Percentiles rank a stretch among this genome's conserved stretches.
These are phyloP conservation scores for Berberis vulgaris DNA, from an alignment of 164 flowering plant genomes.

Conservation along the genomic window DNA sequence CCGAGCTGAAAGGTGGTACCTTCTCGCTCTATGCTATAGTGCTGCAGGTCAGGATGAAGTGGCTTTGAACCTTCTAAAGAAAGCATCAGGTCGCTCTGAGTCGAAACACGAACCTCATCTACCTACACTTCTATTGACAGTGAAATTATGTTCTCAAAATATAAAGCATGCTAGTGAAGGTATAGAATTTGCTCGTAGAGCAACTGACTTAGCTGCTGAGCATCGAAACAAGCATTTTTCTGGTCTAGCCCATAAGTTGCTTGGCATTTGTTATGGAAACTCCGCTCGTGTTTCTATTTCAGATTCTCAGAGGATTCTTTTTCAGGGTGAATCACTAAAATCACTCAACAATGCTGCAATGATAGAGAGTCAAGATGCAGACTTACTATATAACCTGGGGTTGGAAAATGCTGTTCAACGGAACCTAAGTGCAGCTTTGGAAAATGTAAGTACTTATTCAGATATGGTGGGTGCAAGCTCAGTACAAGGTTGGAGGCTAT, in stretches of 20 bases:
- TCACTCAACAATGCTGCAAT: conserved; percentile 41
- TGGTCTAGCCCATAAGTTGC: conserved; percentile 48
- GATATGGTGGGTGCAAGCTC: conserved; percentile 50
- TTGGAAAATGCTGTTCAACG: conserved; percentile 77
- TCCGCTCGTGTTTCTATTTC: conserved; percentile 54
- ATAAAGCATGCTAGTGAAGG: conserved; percentile 54
- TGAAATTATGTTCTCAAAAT: conserved; percentile 59
- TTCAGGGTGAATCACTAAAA: conserved; percentile 49
- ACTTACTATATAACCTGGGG: conserved; percentile 43
- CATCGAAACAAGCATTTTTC: conserved; percentile 33
- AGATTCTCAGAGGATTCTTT: conserved; percentile 42
- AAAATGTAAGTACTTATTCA: conserved; percentile 40
- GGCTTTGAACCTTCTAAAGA: conserved; percentile 69
- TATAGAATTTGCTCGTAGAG: conserved; percentile 48
- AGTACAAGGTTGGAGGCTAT: conserved; percentile 61
- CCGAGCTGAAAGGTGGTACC: conserved; percentile 78
- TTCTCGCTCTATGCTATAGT: conserved; percentile 86
- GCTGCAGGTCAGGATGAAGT: conserved; percentile 63
- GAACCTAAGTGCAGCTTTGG: conserved; percentile 57
- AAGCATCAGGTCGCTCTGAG: conserved; percentile 48
- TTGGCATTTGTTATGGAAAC: conserved; percentile 77
- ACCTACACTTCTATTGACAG: conserved; percentile 68
- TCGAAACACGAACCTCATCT: conserved; percentile 38
- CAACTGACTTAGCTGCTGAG: conserved; percentile 24
- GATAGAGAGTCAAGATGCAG: conserved; percentile 44